These are phyloP conservation scores for Xylariaceae sp. DNA, from an alignment of 2,329 filamentous ascomycete genomes.

Conservation along the genomic window DNA sequence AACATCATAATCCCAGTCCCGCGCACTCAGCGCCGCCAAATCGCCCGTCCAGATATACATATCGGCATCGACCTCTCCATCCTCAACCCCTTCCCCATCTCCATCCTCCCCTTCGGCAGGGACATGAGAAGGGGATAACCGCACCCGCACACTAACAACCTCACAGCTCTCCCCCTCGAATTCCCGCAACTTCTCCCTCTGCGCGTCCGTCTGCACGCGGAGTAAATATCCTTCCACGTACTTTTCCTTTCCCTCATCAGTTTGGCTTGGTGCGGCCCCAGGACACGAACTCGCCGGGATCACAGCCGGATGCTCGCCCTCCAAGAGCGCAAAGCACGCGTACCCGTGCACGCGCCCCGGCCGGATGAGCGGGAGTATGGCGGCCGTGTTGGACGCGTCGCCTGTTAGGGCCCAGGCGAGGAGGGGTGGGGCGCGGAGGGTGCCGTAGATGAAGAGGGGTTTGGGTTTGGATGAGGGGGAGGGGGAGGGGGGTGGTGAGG, in stretches of 20 bases:
- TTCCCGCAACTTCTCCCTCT: conserved; percentile 32
- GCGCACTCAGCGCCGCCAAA: conserved; percentile 7
- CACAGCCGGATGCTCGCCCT: conserved; percentile 28
- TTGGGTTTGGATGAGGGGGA: neutral
- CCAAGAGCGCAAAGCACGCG: conserved; percentile 17
- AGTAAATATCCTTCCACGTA: conserved; percentile 28
- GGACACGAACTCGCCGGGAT: conserved; percentile 10
- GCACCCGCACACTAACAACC: conserved; percentile 13
- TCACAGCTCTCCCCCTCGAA: conserved; percentile 29
- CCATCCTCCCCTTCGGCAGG: conserved; percentile 1
- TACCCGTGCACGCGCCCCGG: conserved; percentile 22
- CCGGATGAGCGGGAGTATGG: conserved; percentile 9
- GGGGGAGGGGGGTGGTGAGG: neutral
- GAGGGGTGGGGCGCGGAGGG: conserved; percentile 27
- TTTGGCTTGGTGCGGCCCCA: neutral
- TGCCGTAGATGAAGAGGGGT: conserved; percentile 31
- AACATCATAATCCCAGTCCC: conserved; percentile 26
- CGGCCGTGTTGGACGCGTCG: conserved; percentile 21
- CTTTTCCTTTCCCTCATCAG: too few relatives aligned
- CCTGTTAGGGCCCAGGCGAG: conserved; percentile 31
- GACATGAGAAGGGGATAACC: conserved; percentile 3
- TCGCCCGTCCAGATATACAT: conserved; percentile 32
- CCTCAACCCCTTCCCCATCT: neutral
- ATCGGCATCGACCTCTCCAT: conserved; percentile 25
- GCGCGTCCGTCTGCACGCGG: conserved; percentile 18